Conservation (phyloP, 164 flowering plant species). For the Dillenia turbinata region DNA sequence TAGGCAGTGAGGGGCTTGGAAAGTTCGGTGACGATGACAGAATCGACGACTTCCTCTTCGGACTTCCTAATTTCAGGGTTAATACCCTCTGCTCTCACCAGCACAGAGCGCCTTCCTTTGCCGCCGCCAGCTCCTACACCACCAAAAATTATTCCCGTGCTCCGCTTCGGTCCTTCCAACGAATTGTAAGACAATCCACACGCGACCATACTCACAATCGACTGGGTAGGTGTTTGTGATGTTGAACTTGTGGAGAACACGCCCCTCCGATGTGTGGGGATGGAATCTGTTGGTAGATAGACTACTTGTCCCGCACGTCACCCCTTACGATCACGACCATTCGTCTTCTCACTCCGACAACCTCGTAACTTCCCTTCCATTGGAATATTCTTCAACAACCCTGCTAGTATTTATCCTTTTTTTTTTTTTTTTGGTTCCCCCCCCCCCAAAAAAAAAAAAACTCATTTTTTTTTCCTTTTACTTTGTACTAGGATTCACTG, state of each 20-base stretch:
- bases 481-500: too few relatives aligned
- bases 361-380: too few relatives aligned
- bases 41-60: slow-evolving; percentile 80
- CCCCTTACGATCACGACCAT: too few relatives aligned
- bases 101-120: slow-evolving; percentile 20
- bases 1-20: slow-evolving; percentile 86
- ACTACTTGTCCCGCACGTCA: slow-evolving; percentile 13
- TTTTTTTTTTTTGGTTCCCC: too few relatives aligned
- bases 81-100: slow-evolving; percentile 58
- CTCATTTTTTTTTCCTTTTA: too few relatives aligned
- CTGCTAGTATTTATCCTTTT: too few relatives aligned
- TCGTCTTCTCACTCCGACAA: too few relatives aligned
- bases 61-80: slow-evolving; percentile 75
- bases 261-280: slow-evolving; percentile 3
- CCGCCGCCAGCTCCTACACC: not conserved
- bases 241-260: slow-evolving; percentile 43
- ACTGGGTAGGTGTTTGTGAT: slow-evolving; percentile 1
- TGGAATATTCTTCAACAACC: too few relatives aligned
- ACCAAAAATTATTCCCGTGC: not conserved
- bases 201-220: slow-evolving; percentile 19
- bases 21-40: slow-evolving; percentile 72
- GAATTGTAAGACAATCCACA: slow-evolving; percentile 27
- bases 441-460: too few relatives aligned
- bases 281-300: slow-evolving; percentile 3
- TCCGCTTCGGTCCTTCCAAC: slow-evolving; percentile 1